Evolutionary conservation across 2,329 filamentous ascomycete species (phyloP).

Genomic region (Leptographium procerum): DNA sequence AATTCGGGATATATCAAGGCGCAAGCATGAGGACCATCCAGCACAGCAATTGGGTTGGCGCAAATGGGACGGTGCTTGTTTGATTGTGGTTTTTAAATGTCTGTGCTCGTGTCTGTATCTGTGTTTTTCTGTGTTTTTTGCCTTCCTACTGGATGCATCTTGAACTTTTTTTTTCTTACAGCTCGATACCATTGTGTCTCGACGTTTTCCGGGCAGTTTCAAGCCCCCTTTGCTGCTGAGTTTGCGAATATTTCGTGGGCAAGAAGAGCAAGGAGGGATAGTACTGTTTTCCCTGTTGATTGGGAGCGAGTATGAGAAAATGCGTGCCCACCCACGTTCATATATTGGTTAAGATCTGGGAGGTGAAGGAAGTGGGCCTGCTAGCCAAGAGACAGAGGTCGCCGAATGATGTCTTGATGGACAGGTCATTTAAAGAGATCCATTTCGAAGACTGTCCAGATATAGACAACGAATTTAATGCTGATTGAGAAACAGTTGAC

Average conservation of each 20-base stretch:
- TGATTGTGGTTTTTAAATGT: neutral
- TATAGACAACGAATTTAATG: neutral
- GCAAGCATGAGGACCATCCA: constrained; percentile 12
- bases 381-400: neutral
- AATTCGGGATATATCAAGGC: constrained; percentile 3
- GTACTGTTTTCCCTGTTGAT: too few relatives aligned
- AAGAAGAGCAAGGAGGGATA: neutral
- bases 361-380: neutral
- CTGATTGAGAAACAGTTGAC: neutral
- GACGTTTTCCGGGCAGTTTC: neutral
- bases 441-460: neutral
- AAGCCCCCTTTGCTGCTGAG: neutral
- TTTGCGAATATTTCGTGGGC: neutral
- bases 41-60: constrained; percentile 15
- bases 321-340: neutral
- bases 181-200: constrained; percentile 8
- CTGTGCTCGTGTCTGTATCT: neutral
- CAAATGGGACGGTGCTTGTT: constrained; percentile 12
- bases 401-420: neutral
- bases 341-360: neutral
- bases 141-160: neutral
- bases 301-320: too few relatives aligned
- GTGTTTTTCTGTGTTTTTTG: neutral
- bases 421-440: neutral
- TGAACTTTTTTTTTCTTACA: neutral